Evolutionary conservation across 2,329 filamentous ascomycete genomes (phyloP).

Genomic region (Xylaria arbuscula): DNA sequence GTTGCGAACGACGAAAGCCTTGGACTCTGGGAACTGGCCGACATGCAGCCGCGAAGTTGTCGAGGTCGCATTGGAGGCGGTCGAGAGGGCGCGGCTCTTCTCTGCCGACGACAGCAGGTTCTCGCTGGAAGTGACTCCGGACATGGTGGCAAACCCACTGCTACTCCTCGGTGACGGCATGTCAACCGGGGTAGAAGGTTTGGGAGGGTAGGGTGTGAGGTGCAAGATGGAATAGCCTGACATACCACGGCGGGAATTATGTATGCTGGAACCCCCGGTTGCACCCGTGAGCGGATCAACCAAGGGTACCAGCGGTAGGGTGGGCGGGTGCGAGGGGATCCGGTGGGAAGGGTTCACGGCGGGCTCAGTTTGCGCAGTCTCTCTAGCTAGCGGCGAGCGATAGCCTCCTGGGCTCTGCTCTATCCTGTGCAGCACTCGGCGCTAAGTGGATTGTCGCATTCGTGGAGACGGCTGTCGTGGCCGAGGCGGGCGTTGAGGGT

Average conservation of each 20-base stretch:
- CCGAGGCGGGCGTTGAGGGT: slow-evolving; percentile 32
- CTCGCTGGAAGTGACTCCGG: slow-evolving; percentile 62
- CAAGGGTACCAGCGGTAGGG: slow-evolving; percentile 21
- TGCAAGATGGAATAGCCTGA: slow-evolving; percentile 32
- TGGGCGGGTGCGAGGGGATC: slow-evolving; percentile 3
- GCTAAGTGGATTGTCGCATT: slow-evolving; percentile 25
- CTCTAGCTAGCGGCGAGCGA: slow-evolving; percentile 32
- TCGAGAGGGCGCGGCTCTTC: slow-evolving; percentile 50
- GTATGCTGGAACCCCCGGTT: slow-evolving; percentile 37
- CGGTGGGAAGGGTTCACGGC: slow-evolving; percentile 38
- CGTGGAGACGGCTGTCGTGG: slow-evolving; percentile 29
- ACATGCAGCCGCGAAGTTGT: slow-evolving; percentile 41
- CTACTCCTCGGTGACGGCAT: slow-evolving; percentile 58
- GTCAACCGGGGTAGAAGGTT: slow-evolving; percentile 58
- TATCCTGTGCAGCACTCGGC: slow-evolving; percentile 18
- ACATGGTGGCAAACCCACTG: slow-evolving; percentile 53
- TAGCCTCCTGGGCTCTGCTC: background rate
- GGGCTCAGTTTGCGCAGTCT: slow-evolving; percentile 33
- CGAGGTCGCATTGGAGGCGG: slow-evolving; percentile 41
- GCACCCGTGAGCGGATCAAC: slow-evolving; percentile 34
- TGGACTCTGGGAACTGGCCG: slow-evolving; percentile 44
- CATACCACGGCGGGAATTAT: slow-evolving; percentile 44
- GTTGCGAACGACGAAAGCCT: slow-evolving; percentile 77
- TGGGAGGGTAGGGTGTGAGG: slow-evolving; percentile 49
- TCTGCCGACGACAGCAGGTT: slow-evolving; percentile 54